phyloP scores from a whole-genome alignment of 2,329 filamentous ascomycete species.

The Botryotinia calthae region DNA sequence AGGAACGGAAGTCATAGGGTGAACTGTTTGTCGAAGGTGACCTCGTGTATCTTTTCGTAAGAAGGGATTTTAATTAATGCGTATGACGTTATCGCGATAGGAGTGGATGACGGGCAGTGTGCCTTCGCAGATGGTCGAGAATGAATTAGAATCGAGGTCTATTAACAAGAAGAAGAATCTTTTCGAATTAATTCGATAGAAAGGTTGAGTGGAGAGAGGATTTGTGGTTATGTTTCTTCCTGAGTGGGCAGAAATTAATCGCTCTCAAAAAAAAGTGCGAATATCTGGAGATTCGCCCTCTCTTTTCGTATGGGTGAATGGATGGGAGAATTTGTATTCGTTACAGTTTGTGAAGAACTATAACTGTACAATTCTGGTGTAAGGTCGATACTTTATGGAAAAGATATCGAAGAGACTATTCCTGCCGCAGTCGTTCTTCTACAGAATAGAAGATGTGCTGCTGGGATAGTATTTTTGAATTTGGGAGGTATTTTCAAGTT shows the following conservation, averaged over 20 bases:
- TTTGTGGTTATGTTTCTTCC: conserved; percentile 20
- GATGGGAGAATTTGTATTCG: conserved; percentile 22
- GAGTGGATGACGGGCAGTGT: conserved; percentile 16
- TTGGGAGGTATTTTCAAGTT: conserved; percentile 15
- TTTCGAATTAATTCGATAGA: conserved; percentile 20
- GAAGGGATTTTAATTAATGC: conserved; percentile 14
- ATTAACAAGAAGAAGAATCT: neutral
- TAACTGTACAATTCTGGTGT: conserved; percentile 9
- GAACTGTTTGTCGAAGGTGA: conserved; percentile 28
- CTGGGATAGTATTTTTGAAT: conserved; percentile 14
- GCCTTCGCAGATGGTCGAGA: conserved; percentile 34
- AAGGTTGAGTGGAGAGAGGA: conserved; percentile 22
- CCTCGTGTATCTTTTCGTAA: conserved; percentile 23
- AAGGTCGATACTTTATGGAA: conserved; percentile 15
- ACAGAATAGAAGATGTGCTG: conserved; percentile 36
- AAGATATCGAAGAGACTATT: conserved; percentile 28
- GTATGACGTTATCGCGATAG: conserved; percentile 37
- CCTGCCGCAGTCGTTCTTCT: conserved; percentile 35
- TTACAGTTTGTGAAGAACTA: conserved; percentile 15
- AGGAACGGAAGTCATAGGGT: conserved; percentile 41
- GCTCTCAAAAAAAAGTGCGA: conserved; percentile 31
- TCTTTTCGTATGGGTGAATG: conserved; percentile 25
- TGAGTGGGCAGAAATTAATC: conserved; percentile 39
- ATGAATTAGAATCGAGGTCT: conserved; percentile 26
- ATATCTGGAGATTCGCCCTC: conserved; percentile 24